Evolutionary conservation across 768 basidiomycete genomes (phyloP), one percentile per base, ranked within the genome.

Genomic region (Naganishia onofrii): DNA sequence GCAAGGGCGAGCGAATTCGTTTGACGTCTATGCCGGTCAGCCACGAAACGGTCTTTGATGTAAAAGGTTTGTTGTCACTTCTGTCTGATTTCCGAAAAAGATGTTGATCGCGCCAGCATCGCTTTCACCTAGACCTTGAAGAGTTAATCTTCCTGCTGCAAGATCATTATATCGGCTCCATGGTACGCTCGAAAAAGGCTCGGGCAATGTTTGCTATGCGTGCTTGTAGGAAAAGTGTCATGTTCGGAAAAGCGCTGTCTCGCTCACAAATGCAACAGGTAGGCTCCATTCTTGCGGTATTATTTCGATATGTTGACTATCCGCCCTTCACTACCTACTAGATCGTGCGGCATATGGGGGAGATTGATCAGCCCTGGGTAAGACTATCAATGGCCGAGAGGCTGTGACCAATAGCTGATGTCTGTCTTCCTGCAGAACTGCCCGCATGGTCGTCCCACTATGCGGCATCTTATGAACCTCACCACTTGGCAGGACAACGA

Each of bases 181-280:
- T 92, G 86, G 91, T 96, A 0, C 85, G 96, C 26, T 96, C 93
- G 77, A 89, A 90, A 19, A 98, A 98, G 80, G 92, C 91, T 19
- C 86, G 93, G 19, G 85, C 88, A 5, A 97, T 99, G 94, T 97
- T 99, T 77, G 96, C 96, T 0, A 91, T 89, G 86, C 86, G 94
- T 42, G 96, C 96, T 0, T 99, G 96, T 81, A 81, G 95, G 72
- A 93, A 91, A 83, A 97, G 93, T 80, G 88, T 96, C 51, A 99
- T 98, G 96, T 85, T 97, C 53, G 94, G 96, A 3, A 91, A 87
- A 83, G 84, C 93, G 13, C 83, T 98, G 71, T 92, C 85, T 44
- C 83, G 81, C 70, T 80, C 83, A 19, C 91, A 91, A 76, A 98
- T 99, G 95, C 85, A 76, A 0, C 75, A 77, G 73, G 84, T 63